phyloP scores from a whole-genome alignment of 352 stramenopile species.

The Phytophthora crassamura region DNA sequence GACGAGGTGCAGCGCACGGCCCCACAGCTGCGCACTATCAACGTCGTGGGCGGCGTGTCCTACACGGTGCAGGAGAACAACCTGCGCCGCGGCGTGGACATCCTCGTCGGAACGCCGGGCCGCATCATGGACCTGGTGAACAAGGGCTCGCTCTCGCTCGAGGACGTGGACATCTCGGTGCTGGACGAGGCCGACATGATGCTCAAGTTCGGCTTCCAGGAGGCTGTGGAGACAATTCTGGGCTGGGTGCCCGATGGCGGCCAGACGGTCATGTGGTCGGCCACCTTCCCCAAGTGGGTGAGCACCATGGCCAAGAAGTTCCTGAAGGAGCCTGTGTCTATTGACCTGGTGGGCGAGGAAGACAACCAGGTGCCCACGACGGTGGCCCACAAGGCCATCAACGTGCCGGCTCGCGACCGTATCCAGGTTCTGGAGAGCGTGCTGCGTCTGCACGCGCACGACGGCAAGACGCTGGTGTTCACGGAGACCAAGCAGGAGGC shows the following conservation, averaged over 20 bases:
- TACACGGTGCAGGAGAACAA: conserved; percentile 94
- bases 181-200: conserved; percentile 98
- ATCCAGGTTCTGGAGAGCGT: conserved; percentile 75
- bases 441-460: conserved; percentile 66
- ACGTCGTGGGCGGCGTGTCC: conserved; percentile 94
- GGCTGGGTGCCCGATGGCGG: conserved; percentile 69
- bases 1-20: conserved; percentile 90
- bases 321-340: conserved; percentile 92
- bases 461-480: conserved; percentile 95
- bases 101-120: conserved; percentile 96
- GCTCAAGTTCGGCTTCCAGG: conserved; percentile 98
- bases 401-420: conserved; percentile 81
- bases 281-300: conserved; percentile 97
- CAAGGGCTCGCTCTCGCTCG: conserved; percentile 92
- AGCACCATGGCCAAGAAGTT: conserved; percentile 94
- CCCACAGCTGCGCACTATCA: conserved; percentile 91
- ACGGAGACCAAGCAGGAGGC: conserved; percentile 97
- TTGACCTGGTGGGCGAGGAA: conserved; percentile 94
- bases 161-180: conserved; percentile 90
- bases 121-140: conserved; percentile 97
- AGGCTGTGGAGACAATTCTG: conserved; percentile 97
- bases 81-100: conserved; percentile 92
- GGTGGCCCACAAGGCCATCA: conserved; percentile 93
- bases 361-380: conserved; percentile 86
- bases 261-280: conserved; percentile 97